Evolutionary conservation across 768 basidiomycete species (phyloP), one percentile per base, ranked within the genome.

Genomic region (Nevesoporus exiguus): DNA sequence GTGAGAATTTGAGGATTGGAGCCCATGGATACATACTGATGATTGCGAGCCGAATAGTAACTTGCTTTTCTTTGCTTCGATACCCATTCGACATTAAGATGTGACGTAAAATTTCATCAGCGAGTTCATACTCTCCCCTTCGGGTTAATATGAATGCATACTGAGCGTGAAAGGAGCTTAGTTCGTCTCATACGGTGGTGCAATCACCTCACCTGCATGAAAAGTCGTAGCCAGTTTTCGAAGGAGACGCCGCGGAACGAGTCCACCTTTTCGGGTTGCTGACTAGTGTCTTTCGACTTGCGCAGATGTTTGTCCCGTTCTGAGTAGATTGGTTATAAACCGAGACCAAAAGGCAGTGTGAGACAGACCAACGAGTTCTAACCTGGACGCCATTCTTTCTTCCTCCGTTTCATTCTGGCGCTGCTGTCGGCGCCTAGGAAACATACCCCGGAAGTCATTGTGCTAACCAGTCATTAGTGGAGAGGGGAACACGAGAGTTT

Each of bases 161-260:
- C 93, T 95, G 58, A 45, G 54, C 21, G 22, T 14, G 57, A 41
- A 42, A 17, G 14, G 8, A 19, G n/a, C 3, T 47, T 11, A 36
- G 7, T 61, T 56, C 37, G 53, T 17, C 15, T 27, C 13, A n/a
- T 7, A 11, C 5, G 5, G 29, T 24, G 17, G 33, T 45, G n/a
- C 1, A 21, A 31, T 36, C 30, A 37, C 7, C 49, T 51, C 48
- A 93, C 96, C 77, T 94, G 89, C 76, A 97, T 83, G 66, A 93
- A 85, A 37, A 98, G 63, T 15, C 77, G 76, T 45, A 96, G 67
- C 96, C 96, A 99, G 49, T 88, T 84, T 51, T 88, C 87, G 61
- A 93, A 92, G 4, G 77, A 77, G 33, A 96, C 76, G 0, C 90
- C 90, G 11, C 95, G 85, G 69, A 95, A 98, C 0, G 81, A 75